Evolutionary conservation across 2,329 filamentous ascomycete species (phyloP).

Genomic region (Microdochium bolleyi): DNA sequence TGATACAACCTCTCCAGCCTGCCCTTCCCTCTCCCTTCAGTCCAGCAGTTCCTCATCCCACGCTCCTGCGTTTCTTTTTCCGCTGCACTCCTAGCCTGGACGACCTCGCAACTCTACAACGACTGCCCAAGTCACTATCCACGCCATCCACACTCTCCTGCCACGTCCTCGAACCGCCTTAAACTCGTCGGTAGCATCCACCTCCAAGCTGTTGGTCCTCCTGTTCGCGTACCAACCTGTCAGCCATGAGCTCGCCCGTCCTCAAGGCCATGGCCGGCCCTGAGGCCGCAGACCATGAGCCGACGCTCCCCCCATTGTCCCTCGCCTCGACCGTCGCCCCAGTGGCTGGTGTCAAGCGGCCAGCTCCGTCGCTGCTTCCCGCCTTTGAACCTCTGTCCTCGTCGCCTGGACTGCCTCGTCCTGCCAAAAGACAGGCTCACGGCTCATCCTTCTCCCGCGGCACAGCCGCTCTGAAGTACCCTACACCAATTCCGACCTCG

Average conservation of each 20-base stretch:
- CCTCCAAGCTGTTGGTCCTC: slow-evolving; percentile 8
- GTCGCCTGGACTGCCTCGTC: slow-evolving; percentile 62
- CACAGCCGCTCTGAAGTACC: slow-evolving; percentile 60
- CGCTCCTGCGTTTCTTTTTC: not conserved
- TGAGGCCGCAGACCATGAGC: slow-evolving; percentile 22
- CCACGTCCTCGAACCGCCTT: not conserved
- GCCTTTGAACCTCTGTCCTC: slow-evolving; percentile 76
- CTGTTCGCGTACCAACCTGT: slow-evolving; percentile 8
- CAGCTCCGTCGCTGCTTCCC: slow-evolving; percentile 63
- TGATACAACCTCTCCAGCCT: not conserved
- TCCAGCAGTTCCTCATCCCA: not conserved
- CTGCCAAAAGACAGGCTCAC: slow-evolving; percentile 58
- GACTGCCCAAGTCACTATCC: not conserved
- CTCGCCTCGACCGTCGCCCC: slow-evolving; percentile 10
- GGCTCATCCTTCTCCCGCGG: slow-evolving; percentile 26
- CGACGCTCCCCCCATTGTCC: slow-evolving; percentile 21
- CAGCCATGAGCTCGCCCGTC: slow-evolving; percentile 18
- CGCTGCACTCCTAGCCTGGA: not conserved
- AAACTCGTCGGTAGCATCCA: too few species aligned
- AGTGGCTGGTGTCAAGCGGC: slow-evolving; percentile 46
- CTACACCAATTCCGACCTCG: slow-evolving; percentile 88
- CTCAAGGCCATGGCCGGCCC: slow-evolving; percentile 12
- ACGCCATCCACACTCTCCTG: not conserved
- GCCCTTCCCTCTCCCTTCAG: not conserved
- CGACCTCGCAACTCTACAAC: not conserved